Evolutionary conservation across 2,329 filamentous ascomycete genomes (phyloP).

Genomic region (Ophiostoma angusticollis): DNA sequence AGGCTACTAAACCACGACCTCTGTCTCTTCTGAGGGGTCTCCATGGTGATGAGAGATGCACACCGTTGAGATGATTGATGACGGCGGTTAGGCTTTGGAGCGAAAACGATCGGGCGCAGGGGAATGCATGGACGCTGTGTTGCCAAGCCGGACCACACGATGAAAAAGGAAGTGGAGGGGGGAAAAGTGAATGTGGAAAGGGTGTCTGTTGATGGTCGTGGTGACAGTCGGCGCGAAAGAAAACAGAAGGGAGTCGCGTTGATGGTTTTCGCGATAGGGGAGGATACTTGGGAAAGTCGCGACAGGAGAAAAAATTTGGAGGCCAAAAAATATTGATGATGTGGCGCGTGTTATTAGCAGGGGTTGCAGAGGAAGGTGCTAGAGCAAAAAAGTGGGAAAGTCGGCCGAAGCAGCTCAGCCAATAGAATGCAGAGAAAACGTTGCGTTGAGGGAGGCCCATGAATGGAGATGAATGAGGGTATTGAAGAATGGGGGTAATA

Average conservation of each 20-base stretch:
- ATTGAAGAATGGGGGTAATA: no score
- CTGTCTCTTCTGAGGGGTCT: conserved; percentile 11
- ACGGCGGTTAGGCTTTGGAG: conserved; percentile 4
- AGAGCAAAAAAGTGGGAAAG: conserved; percentile 5
- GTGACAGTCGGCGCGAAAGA: not conserved
- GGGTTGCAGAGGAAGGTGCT: conserved; percentile 4
- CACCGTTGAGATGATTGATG: conserved; percentile 1
- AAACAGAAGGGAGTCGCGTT: conserved; percentile 5
- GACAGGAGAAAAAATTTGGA: conserved; percentile 8
- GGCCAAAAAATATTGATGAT: conserved; percentile 8
- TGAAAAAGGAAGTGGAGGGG: not conserved
- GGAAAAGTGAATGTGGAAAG: conserved; percentile 1
- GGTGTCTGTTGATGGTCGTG: conserved; percentile 4
- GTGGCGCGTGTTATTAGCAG: conserved; percentile 8
- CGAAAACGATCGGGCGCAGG: conserved; percentile 1
- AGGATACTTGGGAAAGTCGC: conserved; percentile 6
- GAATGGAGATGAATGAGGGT: no score
- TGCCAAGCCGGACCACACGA: not conserved
- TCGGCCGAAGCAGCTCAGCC: not conserved
- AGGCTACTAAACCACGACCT: conserved; percentile 14
- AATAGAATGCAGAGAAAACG: not conserved
- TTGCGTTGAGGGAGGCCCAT: no score
- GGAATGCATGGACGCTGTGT: conserved; percentile 8
- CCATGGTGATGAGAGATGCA: conserved; percentile 7
- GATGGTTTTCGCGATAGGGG: conserved; percentile 10